Base-by-base conservation (phyloP, 371 early-diverging fungal species). In the Entomophthora muscae region DNA sequence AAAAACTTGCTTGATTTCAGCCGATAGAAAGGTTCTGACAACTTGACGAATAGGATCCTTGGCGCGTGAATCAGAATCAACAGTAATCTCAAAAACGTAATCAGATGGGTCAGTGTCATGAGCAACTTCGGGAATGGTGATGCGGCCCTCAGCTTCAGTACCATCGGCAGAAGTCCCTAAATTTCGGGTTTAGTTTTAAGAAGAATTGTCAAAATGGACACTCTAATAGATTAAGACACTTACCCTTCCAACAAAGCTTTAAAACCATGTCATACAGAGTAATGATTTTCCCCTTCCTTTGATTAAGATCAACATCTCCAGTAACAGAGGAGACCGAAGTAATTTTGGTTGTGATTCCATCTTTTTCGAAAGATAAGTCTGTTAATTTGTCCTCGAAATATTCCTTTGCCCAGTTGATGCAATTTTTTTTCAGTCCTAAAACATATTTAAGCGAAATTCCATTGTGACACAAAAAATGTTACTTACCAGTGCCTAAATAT, bases 391-490 rank as follows among this genome's bases (percentile, higher is more conserved):
- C 42, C 2, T 31, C 42, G 56, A 92, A 77, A 70, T 91, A 89
- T 22, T 78, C 76, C 66, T 83, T 83, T 60, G 93, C 85, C 95
- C 95, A 95, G 32, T 71, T 77, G 32, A 86, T 62, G 74, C 92
- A 91, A 78, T 93, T 89, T 74, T 90, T 92, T n/a, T 68, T 85
- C 87, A 69, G 89, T 89, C 95, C 95, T 89, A 73, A 82, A 65
- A 53, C 28, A 57, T 23, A 24, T 7, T 22, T 53, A 57, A 30
- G 32, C 21, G 3, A 17, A 21, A 51, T 22, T 60, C 10, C 13
- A 23, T 65, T 57, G 26, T 26, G 31, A 42, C 24, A 33, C 32
- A 23, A 52, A 54, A 30, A 21, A 27, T 21, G 32, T 10, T 23
- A 66, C 54, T 62, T 71, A 71, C 74, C 70, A 70, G 59, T 73